Evolutionary conservation across 2,329 filamentous ascomycete genomes (phyloP), one percentile per base, ranked within the genome.

Genomic region (Monilinia fructigena): DNA sequence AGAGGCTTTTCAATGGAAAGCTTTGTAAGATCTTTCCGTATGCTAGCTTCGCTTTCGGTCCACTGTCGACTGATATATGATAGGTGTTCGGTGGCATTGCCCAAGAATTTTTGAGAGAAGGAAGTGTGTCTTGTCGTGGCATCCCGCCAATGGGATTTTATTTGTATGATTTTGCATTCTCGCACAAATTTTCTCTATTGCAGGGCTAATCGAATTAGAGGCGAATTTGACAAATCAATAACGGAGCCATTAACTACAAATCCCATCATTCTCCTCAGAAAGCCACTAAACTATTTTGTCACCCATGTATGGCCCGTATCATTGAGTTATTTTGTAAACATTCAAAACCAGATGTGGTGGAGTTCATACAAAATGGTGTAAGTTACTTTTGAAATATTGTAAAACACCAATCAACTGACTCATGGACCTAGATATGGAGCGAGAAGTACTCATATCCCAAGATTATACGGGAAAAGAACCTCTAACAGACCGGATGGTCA

Each of bases 1-100:
- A 64, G 62, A 47, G 62, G 62, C 7, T 64, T 47, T 14, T 64
- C 62, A 7, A 64, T 64, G 62, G 62, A 64, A 40, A 64, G 48
- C 18, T 55, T 47, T 18, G 62, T 64, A 18, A 38, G 61, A 38
- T 18, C 35, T 28, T 3, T 35, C 45, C 1, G 14, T 23, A 6
- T 48, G 11, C 7, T 18, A 20, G 16, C 8, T 38, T 2, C 4
- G 3, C 14, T 26, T 18, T 14, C 0, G 8, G 18, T 38, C n/a
- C 14, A 18, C 28, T 11, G 11, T 48, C 20, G 4, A n/a, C 58
- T 64, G 53, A 64, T 54, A 26, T 12, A 3, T 11, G n/a, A n/a
- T n/a, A 64, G 62, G 20, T 64, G 7, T 64, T 64, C 4, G 52
- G 53, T 2, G 62, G 62, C 12, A 47, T 64, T 6, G 26, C 53